A percentile compares a stretch with the other conserved stretches of the same genome.
Evolutionary conservation across 495 filamentous ascomycete genomes (phyloP).

Genomic region (Podospora appendiculata): DNA sequence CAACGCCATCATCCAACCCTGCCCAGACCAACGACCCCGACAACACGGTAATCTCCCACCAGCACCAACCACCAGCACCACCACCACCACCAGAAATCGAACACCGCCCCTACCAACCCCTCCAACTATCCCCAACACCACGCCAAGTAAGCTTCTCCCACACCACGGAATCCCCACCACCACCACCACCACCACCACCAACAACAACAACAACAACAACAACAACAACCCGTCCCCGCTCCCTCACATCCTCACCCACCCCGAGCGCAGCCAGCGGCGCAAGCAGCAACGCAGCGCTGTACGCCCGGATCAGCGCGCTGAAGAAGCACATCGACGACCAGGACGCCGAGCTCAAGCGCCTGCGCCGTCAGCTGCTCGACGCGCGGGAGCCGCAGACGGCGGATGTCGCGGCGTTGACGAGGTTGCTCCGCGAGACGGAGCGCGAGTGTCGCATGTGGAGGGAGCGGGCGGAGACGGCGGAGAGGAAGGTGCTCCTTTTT

Average conservation of each 20-base stretch:
- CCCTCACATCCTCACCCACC: not conserved
- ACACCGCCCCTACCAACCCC: too few relatives aligned
- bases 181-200: not conserved
- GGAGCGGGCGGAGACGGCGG: constrained; percentile 40
- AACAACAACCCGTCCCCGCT: constrained; percentile 1
- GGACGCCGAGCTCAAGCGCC: constrained; percentile 32
- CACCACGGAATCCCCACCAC: not conserved
- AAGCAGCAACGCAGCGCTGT: constrained; percentile 30
- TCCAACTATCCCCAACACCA: not conserved
- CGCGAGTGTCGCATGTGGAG: constrained; percentile 41
- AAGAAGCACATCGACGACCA: constrained; percentile 32
- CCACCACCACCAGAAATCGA: too few relatives aligned
- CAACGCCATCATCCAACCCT: not conserved
- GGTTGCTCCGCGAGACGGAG: constrained; percentile 36
- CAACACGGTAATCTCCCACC: too few relatives aligned
- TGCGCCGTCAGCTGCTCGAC: constrained; percentile 34
- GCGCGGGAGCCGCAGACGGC: constrained; percentile 12
- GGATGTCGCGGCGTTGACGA: constrained; percentile 34
- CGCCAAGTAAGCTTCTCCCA: not conserved
- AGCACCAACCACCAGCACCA: too few relatives aligned
- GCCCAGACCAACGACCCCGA: not conserved
- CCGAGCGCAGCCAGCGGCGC: constrained; percentile 2
- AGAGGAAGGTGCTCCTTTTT: constrained; percentile 35
- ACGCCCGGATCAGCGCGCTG: constrained; percentile 36
- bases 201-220: too few relatives aligned